Evolutionary conservation across 2,329 filamentous ascomycete species (phyloP).

Genomic region (Chrysosphaeria jannelii): DNA sequence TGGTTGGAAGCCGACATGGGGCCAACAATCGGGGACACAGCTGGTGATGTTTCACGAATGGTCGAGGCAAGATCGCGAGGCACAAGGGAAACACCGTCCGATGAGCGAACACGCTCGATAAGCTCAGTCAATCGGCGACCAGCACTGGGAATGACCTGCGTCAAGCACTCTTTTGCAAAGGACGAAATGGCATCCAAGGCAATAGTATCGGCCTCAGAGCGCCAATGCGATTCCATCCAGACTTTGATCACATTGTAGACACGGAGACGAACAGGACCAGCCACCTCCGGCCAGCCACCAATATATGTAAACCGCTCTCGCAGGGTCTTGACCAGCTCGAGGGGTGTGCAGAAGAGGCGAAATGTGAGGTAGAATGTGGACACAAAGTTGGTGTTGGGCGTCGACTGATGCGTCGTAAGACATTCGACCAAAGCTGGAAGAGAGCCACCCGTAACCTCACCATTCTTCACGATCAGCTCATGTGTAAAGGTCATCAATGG

Average conservation of each 20-base stretch:
- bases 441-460: conserved; percentile 77
- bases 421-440: conserved; percentile 79
- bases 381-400: conserved; percentile 72
- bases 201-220: conserved; percentile 45
- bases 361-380: conserved; percentile 94
- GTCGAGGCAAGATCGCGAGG: conserved; percentile 48
- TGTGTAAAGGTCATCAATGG: conserved; percentile 73
- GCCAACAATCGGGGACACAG: conserved; percentile 36
- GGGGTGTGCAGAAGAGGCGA: conserved; percentile 62
- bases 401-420: conserved; percentile 73
- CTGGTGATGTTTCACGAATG: conserved; percentile 46
- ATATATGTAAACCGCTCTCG: conserved; percentile 84
- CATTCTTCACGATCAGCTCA: conserved; percentile 76
- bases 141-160: conserved; percentile 38
- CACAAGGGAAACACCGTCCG: conserved; percentile 44
- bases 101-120: conserved; percentile 41
- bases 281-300: conserved; percentile 41
- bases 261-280: conserved; percentile 55
- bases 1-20: conserved; percentile 40
- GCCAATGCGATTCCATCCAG: conserved; percentile 93
- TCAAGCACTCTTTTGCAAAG: conserved; percentile 51
- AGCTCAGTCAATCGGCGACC: conserved; percentile 58
- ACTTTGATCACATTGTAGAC: conserved; percentile 95
- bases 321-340: conserved; percentile 50
- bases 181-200: conserved; percentile 46